These are phyloP conservation scores for Fusarium chlamydosporum DNA, from an alignment of 2,329 filamentous ascomycete species.

Conservation along the genomic window DNA sequence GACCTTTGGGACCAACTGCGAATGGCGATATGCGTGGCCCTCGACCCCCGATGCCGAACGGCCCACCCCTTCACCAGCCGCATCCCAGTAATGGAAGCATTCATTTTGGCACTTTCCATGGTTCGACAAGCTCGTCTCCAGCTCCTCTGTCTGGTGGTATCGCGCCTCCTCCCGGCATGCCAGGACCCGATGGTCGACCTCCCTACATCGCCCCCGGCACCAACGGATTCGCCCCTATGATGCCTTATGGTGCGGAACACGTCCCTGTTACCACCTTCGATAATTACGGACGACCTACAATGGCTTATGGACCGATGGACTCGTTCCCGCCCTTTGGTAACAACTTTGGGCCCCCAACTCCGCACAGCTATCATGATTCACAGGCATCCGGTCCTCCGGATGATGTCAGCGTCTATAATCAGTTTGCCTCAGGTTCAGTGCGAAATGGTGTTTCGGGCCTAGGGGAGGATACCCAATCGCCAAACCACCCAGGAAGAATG, in stretches of 20 bases:
- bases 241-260: slow-evolving; percentile 56
- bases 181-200: slow-evolving; percentile 54
- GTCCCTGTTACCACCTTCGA: slow-evolving; percentile 56
- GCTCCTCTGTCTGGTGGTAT: slow-evolving; percentile 63
- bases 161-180: slow-evolving; percentile 64
- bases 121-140: slow-evolving; percentile 71
- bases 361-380: slow-evolving; percentile 73
- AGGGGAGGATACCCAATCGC: slow-evolving; percentile 52
- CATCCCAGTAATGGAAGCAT: slow-evolving; percentile 69
- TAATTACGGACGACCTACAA: slow-evolving; percentile 56
- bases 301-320: slow-evolving; percentile 56
- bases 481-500: slow-evolving; percentile 52
- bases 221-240: slow-evolving; percentile 58
- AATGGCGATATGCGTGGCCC: slow-evolving; percentile 55
- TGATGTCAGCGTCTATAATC: slow-evolving; percentile 60
- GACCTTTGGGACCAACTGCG: slow-evolving; percentile 49
- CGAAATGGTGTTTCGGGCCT: slow-evolving; percentile 55
- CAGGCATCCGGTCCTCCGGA: slow-evolving; percentile 68
- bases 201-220: slow-evolving; percentile 54
- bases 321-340: slow-evolving; percentile 54
- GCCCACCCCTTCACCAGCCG: slow-evolving; percentile 62
- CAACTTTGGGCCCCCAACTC: slow-evolving; percentile 68
- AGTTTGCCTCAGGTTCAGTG: slow-evolving; percentile 57
- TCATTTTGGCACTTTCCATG: slow-evolving; percentile 68
- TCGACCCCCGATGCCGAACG: slow-evolving; percentile 54